phyloP scores from a whole-genome alignment of 78 protist species.

The Protostelium mycophagum region DNA sequence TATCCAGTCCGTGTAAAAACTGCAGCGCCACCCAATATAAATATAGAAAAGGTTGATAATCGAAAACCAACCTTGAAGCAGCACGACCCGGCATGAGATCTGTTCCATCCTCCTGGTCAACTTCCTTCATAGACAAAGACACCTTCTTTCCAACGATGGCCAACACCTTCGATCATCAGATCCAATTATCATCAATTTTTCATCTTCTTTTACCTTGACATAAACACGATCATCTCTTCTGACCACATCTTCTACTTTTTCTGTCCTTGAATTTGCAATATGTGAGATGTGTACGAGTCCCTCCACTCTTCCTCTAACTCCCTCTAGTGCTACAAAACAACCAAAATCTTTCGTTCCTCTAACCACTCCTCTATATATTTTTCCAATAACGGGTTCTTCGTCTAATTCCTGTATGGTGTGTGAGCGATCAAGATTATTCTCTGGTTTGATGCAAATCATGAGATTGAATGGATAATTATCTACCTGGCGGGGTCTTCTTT shows the following conservation, averaged over 20 bases:
- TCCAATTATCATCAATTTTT: neutral
- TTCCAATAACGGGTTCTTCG: constrained; percentile 61
- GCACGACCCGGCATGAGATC: constrained; percentile 50
- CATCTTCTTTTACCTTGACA: constrained; percentile 47
- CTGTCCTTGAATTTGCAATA: constrained; percentile 3
- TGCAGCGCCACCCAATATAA: too few relatives aligned
- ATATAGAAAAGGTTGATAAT: too few relatives aligned
- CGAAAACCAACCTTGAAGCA: neutral
- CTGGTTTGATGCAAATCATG: too few relatives aligned
- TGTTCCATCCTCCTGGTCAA: constrained; percentile 86
- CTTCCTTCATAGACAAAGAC: constrained; percentile 76
- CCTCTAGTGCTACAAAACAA: constrained; percentile 66
- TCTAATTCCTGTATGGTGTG: too few relatives aligned
- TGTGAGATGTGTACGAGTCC: constrained; percentile 85
- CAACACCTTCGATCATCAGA: constrained; percentile 22
- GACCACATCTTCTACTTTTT: constrained; percentile 15
- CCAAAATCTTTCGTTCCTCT: constrained; percentile 74
- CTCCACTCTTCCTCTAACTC: constrained; percentile 59
- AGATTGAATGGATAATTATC: too few relatives aligned
- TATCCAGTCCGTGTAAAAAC: too few relatives aligned
- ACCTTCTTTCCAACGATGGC: constrained; percentile 50
- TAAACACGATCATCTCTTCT: constrained; percentile 52
- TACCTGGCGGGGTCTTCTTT: too few relatives aligned
- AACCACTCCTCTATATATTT: constrained; percentile 72
- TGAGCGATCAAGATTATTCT: too few relatives aligned